These are phyloP conservation scores for Rhizomucor pusillus DNA, from an alignment of 371 early-diverging fungal genomes.

Conservation along the genomic window DNA sequence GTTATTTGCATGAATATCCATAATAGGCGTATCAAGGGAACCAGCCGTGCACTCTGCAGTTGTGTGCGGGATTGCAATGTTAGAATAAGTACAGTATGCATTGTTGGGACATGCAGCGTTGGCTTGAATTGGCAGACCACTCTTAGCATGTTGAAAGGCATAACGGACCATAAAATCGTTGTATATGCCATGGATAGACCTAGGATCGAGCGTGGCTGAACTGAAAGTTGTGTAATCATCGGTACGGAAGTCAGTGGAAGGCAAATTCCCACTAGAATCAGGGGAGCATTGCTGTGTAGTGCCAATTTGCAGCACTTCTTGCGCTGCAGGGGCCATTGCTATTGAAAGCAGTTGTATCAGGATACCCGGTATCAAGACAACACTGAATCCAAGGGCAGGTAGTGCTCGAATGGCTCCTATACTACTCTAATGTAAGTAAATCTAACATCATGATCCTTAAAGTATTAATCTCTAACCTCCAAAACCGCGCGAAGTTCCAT, in stretches of 20 bases:
- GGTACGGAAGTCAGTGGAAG: not conserved
- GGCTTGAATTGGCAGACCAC: not conserved
- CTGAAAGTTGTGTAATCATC: not conserved
- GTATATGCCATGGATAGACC: not conserved
- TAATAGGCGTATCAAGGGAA: conserved; percentile 5
- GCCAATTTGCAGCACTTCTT: conserved; percentile 5
- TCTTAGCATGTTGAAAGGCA: not conserved
- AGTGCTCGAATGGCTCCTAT: conserved; percentile 4
- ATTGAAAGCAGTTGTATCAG: conserved; percentile 10
- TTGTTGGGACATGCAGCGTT: not conserved
- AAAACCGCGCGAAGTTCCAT: conserved; percentile 27
- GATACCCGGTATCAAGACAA: conserved; percentile 9
- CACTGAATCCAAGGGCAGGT: conserved; percentile 5
- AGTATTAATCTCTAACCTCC: conserved; percentile 13
- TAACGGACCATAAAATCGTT: not conserved
- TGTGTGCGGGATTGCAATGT: not conserved
- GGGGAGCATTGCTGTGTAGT: not conserved
- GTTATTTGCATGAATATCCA: conserved; percentile 7
- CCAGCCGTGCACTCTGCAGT: conserved; percentile 9
- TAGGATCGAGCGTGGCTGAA: not conserved
- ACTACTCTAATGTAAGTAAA: not conserved
- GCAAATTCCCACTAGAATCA: not conserved
- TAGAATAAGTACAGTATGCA: conserved; percentile 13
- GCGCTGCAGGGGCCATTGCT: conserved; percentile 16
- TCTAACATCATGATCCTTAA: not conserved